Evolutionary conservation across 495 filamentous ascomycete genomes (phyloP).

Genomic region (Elaphomyces granulatus): DNA sequence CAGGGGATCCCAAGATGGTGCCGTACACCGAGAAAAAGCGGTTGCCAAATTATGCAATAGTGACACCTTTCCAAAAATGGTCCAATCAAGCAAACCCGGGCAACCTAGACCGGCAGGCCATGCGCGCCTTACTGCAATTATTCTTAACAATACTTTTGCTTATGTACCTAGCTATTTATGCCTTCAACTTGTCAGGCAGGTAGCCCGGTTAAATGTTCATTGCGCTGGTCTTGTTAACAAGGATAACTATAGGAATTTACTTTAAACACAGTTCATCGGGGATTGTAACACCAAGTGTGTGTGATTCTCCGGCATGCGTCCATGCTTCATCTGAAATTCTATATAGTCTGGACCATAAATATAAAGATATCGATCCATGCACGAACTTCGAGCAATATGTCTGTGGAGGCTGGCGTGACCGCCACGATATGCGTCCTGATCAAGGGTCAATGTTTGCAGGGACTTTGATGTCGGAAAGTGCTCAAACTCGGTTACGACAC

Average conservation of each 20-base stretch:
- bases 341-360: constrained; percentile 50
- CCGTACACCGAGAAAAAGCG: too few relatives aligned
- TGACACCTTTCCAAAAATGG: too few relatives aligned
- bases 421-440: constrained; percentile 53
- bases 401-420: constrained; percentile 51
- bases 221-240: not conserved
- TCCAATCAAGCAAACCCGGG: not conserved
- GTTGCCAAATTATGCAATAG: too few relatives aligned
- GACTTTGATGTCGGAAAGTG: constrained; percentile 44
- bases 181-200: not conserved
- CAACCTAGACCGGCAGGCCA: too few relatives aligned
- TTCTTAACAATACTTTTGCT: not conserved
- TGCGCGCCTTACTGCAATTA: not conserved
- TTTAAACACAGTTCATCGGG: not conserved
- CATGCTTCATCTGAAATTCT: constrained; percentile 55
- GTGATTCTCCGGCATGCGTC: constrained; percentile 39
- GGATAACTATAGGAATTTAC: not conserved
- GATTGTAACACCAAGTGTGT: not conserved
- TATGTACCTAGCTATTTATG: not conserved
- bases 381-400: constrained; percentile 53
- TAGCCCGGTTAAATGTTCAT: not conserved
- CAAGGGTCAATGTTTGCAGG: constrained; percentile 44
- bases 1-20: too few relatives aligned
- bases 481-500: constrained; percentile 43
- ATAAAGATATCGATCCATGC: constrained; percentile 51